phyloP scores from a whole-genome alignment of 2,329 filamentous ascomycete genomes.

The Pseudocercospora fijiensis region DNA sequence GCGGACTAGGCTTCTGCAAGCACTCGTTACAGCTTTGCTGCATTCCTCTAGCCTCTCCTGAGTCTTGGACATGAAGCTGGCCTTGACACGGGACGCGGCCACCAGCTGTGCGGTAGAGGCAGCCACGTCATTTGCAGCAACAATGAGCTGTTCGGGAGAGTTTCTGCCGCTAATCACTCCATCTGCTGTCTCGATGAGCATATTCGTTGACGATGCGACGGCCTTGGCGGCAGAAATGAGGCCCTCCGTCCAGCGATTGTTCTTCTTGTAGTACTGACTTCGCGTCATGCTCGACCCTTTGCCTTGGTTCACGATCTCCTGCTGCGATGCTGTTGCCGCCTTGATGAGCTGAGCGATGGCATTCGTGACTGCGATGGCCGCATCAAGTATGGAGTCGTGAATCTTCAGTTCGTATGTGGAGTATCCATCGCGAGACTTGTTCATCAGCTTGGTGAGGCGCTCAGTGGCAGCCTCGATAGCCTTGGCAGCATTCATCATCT shows the following conservation, averaged over 20 bases:
- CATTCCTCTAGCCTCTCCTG: constrained; percentile 89
- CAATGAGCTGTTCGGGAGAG: constrained; percentile 94
- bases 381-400: constrained; percentile 90
- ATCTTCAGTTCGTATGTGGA: constrained; percentile 95
- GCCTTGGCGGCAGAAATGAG: constrained; percentile 97
- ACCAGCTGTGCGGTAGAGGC: constrained; percentile 96
- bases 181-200: constrained; percentile 94
- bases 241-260: constrained; percentile 98
- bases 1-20: constrained; percentile 81
- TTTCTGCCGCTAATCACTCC: constrained; percentile 90
- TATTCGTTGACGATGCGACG: constrained; percentile 84
- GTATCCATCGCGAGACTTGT: constrained; percentile 93
- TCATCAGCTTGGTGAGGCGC: constrained; percentile 85
- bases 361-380: constrained; percentile 87
- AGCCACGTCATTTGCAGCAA: constrained; percentile 94
- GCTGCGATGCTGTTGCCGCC: constrained; percentile 86
- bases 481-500: constrained; percentile 89
- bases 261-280: constrained; percentile 99
- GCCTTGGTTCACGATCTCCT: constrained; percentile 94
- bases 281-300: constrained; percentile 71
- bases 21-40: constrained; percentile 86
- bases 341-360: constrained; percentile 94
- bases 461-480: constrained; percentile 91
- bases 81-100: constrained; percentile 92
- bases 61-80: constrained; percentile 95